Evolutionary conservation across 371 early-diverging fungal species (phyloP), one percentile per base, ranked within the genome.

Genomic region (Fennellomyces sp.): DNA sequence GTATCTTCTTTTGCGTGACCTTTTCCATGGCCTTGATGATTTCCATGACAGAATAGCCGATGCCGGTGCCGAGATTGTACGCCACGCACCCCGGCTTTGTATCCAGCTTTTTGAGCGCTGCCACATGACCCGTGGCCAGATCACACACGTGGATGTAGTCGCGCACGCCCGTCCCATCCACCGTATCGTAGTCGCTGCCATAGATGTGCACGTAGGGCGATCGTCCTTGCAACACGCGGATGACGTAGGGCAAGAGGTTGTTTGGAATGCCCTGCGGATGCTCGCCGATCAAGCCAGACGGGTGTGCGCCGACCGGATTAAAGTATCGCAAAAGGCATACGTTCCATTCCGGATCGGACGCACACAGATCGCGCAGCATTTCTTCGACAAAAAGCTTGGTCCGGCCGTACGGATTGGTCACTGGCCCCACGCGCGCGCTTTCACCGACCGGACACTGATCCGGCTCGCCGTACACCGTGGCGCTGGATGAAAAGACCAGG

Each of bases 121-220:
- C 81, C 4, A 94, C 80, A 68, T 96, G 96, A 2, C 94, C 95
- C 17, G 81, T 80, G 0, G 94, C 95, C 23, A 95, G 72, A 64
- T 96, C 96, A 48, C 89, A 85, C 1, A 96, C 93, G 66, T 96
- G 96, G 49, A 96, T 87, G 60, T 89, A 96, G 66, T 97, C 97
- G 30, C 97, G 87, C 0, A 95, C 87, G n/a, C 94, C 93, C 5
- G 94, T 93, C 10, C 97, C 97, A 68, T 97, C 97, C 31, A 76
- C 75, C 0, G 97, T 96, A 42, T 83, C 78, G 64, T 92, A 97
- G 61, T 96, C 91, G 52, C 69, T 72, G 10, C 97, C 97, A 75
- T 83, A 94, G 6, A 96, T 89, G 33, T 82, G 83, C 15, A 96
- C 85, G 63, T 75, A 69, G 1, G 87, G 82, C 30, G 87, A 80